A percentile compares a stretch with the other conserved stretches of the same genome.
Evolutionary conservation across 805 yeast genomes (phyloP).

Genomic region (Cyberlindnera xylosilytica): DNA sequence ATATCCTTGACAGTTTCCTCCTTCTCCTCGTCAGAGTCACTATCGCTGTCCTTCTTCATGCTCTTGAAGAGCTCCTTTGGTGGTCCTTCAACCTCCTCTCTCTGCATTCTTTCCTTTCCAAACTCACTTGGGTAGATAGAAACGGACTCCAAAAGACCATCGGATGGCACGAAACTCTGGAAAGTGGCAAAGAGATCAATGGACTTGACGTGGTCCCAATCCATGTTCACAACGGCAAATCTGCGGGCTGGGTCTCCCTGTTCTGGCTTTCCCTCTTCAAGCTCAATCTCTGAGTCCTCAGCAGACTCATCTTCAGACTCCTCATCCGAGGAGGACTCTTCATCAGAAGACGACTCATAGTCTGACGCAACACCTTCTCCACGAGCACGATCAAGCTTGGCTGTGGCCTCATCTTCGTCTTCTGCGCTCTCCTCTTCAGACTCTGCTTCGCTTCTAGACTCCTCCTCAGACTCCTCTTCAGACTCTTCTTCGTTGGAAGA

Average conservation of each 20-base stretch:
- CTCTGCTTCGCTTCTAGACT: too few relatives aligned
- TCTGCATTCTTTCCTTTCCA: conserved; percentile 88
- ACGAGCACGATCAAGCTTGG: conserved; percentile 56
- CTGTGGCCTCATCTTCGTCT: conserved; percentile 21
- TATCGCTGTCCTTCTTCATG: conserved; percentile 33
- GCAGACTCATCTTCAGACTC: conserved; percentile 38
- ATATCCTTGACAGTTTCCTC: conserved; percentile 50
- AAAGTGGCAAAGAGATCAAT: conserved; percentile 88
- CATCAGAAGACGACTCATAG: conserved; percentile 36
- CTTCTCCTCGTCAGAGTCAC: conserved; percentile 50
- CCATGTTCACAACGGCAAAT: conserved; percentile 92
- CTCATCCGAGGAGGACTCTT: conserved; percentile 38
- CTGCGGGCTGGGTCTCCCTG: conserved; percentile 81
- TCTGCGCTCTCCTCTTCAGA: conserved; percentile 20
- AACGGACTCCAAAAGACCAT: conserved; percentile 67
- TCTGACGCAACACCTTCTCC: conserved; percentile 53
- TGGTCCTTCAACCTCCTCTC: conserved; percentile 91
- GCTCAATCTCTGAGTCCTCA: conserved; percentile 50
- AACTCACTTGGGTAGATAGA: conserved; percentile 83
- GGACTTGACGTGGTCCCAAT: conserved; percentile 94
- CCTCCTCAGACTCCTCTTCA: conserved; percentile 46
- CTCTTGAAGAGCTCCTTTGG: conserved; percentile 74
- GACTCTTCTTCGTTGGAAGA: conserved; percentile 32
- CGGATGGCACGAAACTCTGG: conserved; percentile 75
- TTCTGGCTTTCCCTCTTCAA: conserved; percentile 63